Percentiles rank a stretch among this genome's conserved stretches.
Evolutionary conservation across 2,329 filamentous ascomycete genomes (phyloP).

Genomic region (Dichotomopilus funicola): DNA sequence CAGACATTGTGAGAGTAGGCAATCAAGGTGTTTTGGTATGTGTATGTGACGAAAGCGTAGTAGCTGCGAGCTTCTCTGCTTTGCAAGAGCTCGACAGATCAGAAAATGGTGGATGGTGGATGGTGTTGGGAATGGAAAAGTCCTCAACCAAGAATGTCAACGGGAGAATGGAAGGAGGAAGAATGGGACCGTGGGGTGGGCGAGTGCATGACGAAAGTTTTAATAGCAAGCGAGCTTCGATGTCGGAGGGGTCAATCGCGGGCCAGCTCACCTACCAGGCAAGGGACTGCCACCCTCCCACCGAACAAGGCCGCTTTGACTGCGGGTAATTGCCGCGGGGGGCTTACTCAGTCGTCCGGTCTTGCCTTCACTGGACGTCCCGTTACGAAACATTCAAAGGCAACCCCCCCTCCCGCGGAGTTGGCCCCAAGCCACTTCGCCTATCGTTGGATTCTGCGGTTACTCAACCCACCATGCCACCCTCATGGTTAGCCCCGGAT

Average conservation of each 20-base stretch:
- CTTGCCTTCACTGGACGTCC: not conserved
- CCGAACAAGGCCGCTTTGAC: not conserved
- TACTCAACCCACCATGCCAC: not conserved
- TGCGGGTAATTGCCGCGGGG: constrained; percentile 23
- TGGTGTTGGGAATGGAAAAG: not conserved
- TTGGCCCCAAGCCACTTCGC: not conserved
- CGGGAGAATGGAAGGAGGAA: constrained; percentile 17
- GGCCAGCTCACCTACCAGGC: constrained; percentile 10
- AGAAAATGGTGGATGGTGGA: constrained; percentile 12
- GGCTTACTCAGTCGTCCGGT: constrained; percentile 22
- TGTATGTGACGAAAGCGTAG: not conserved
- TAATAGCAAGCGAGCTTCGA: constrained; percentile 20
- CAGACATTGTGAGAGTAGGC: constrained; percentile 48
- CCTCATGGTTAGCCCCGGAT: not conserved
- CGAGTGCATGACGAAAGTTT: constrained; percentile 26
- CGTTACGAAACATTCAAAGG: not conserved
- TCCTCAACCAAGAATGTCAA: constrained; percentile 20
- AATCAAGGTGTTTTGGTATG: not conserved
- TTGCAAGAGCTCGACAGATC: constrained; percentile 5
- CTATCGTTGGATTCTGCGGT: not conserved
- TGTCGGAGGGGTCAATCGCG: constrained; percentile 22
- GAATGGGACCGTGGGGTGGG: constrained; percentile 16
- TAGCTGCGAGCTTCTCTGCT: constrained; percentile 10
- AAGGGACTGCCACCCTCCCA: not conserved
- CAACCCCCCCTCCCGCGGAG: not conserved